A percentile compares a stretch with the other conserved stretches of the same genome.
Evolutionary conservation across 2,329 filamentous ascomycete species (phyloP).

Genomic region (Diaporthe sp.): DNA sequence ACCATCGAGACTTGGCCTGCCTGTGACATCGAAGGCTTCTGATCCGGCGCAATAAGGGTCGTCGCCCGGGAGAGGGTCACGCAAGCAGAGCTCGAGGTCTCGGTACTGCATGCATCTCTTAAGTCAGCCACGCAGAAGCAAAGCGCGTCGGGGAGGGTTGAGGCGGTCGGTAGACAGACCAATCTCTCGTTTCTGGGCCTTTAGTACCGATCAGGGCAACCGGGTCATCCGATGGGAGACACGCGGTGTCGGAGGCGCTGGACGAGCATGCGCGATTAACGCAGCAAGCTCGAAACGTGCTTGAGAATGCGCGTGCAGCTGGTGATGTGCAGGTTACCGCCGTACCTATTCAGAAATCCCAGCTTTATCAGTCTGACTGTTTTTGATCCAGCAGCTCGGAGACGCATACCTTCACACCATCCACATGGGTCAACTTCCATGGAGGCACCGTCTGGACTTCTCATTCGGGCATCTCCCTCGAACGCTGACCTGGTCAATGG

Average conservation of each 20-base stretch:
- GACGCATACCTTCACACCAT: not conserved
- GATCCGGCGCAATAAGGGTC: not conserved
- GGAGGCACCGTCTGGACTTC: not conserved
- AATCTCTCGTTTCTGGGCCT: not conserved
- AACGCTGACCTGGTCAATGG: not conserved
- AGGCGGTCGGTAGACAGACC: not conserved
- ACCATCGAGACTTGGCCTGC: not conserved
- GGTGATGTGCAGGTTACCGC: not conserved
- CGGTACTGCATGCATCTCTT: not conserved
- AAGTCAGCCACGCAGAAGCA: not conserved
- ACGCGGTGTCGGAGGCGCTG: not conserved
- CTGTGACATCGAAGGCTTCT: not conserved
- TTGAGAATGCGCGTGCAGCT: not conserved
- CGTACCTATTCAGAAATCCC: not conserved
- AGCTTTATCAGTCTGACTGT: not conserved
- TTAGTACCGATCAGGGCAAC: not conserved
- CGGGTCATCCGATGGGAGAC: not conserved
- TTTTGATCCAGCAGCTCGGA: not conserved
- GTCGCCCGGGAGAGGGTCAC: not conserved
- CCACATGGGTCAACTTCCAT: slow-evolving; percentile 6
- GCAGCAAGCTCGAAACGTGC: not conserved
- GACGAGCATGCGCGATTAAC: not conserved
- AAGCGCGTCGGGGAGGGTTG: too few relatives aligned
- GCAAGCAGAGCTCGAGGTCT: not conserved
- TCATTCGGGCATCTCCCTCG: too few relatives aligned